These are phyloP conservation scores for Wickerhamomyces chaumierensis DNA, from an alignment of 805 yeast genomes.

Conservation along the genomic window DNA sequence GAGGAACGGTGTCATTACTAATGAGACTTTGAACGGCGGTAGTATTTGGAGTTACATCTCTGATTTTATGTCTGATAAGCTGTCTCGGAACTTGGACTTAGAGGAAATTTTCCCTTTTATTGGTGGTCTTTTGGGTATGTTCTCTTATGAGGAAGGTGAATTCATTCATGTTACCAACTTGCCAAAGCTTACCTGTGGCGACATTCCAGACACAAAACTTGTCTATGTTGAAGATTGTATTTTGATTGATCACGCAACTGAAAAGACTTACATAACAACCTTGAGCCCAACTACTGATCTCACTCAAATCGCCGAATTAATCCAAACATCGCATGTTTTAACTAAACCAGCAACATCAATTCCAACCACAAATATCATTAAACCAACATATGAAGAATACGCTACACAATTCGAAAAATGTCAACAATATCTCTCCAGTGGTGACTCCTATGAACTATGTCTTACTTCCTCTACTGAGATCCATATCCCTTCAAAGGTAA, in stretches of 20 bases:
- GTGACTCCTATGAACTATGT: constrained; percentile 92
- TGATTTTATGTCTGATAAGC: constrained; percentile 29
- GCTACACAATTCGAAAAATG: constrained; percentile 44
- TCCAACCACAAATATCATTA: constrained; percentile 21
- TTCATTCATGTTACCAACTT: constrained; percentile 21
- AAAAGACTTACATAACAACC: constrained; percentile 41
- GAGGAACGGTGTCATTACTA: not conserved
- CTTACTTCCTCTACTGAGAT: constrained; percentile 67
- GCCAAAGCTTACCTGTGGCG: constrained; percentile 25
- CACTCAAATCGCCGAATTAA: constrained; percentile 13
- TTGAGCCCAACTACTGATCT: constrained; percentile 17
- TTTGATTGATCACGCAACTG: constrained; percentile 35
- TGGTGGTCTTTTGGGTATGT: constrained; percentile 85
- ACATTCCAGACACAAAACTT: constrained; percentile 64
- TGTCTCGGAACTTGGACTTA: constrained; percentile 4
- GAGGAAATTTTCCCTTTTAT: constrained; percentile 48
- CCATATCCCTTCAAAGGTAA: constrained; percentile 32
- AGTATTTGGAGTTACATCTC: constrained; percentile 48
- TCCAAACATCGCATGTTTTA: not conserved
- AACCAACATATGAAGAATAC: constrained; percentile 48
- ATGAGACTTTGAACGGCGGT: constrained; percentile 1
- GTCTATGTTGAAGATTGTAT: constrained; percentile 60
- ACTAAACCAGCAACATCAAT: not conserved
- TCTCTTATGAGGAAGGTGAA: constrained; percentile 83
- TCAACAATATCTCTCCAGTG: constrained; percentile 56